Evolutionary conservation across 768 basidiomycete species (phyloP).

Genomic region (Leccinum longicurvipes): DNA sequence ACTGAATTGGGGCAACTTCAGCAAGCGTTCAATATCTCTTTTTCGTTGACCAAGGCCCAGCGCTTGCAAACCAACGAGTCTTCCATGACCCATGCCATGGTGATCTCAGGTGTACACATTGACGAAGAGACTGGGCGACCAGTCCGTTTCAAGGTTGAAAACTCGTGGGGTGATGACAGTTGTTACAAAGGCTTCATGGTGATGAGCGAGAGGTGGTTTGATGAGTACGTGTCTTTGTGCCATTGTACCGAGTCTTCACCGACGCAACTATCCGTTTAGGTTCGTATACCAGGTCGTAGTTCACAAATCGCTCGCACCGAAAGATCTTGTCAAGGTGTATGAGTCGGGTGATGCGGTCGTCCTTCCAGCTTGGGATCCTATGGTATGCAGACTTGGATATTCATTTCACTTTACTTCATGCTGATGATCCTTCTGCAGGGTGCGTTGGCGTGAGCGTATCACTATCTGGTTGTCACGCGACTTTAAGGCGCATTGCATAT

Average conservation of each 20-base stretch:
- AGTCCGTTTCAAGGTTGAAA: slow-evolving; percentile 94
- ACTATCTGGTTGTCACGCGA: neutral
- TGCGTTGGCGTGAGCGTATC: slow-evolving; percentile 21
- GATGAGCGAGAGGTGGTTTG: slow-evolving; percentile 93
- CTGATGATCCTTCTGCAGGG: slow-evolving; percentile 12
- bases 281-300: slow-evolving; percentile 94
- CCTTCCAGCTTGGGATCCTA: slow-evolving; percentile 81
- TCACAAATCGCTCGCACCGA: slow-evolving; percentile 74
- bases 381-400: slow-evolving; percentile 19
- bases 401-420: neutral
- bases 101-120: slow-evolving; percentile 89
- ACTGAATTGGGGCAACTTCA: slow-evolving; percentile 27
- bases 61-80: slow-evolving; percentile 81
- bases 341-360: slow-evolving; percentile 64
- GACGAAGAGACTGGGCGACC: slow-evolving; percentile 67
- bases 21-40: slow-evolving; percentile 78
- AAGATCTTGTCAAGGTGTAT: slow-evolving; percentile 76
- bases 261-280: slow-evolving; percentile 34
- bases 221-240: slow-evolving; percentile 54
- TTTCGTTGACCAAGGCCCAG: slow-evolving; percentile 82
- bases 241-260: neutral
- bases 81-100: slow-evolving; percentile 87
- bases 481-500: neutral
- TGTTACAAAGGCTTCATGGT: slow-evolving; percentile 88
- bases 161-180: slow-evolving; percentile 80